Evolutionary conservation across 2,329 filamentous ascomycete genomes (phyloP).

Genomic region (Atkinsonella hypoxylon): DNA sequence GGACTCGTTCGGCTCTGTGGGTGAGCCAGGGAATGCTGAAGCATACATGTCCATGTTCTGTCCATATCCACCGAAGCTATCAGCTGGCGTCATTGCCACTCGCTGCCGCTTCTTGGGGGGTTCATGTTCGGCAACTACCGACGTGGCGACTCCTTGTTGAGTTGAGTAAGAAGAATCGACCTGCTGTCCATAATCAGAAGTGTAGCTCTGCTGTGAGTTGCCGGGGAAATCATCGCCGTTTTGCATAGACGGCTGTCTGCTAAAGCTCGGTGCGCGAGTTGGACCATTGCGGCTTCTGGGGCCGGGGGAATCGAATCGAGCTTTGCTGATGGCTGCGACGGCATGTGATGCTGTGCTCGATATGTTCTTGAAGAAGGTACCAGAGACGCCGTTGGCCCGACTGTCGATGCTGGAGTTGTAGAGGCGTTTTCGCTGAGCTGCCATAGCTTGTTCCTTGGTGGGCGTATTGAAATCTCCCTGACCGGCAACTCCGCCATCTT

Average conservation of each 20-base stretch:
- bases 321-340: conserved; percentile 93
- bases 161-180: conserved; percentile 61
- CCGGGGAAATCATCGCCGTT: conserved; percentile 55
- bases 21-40: conserved; percentile 51
- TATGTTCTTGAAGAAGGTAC: conserved; percentile 96
- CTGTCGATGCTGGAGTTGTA: conserved; percentile 62
- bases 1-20: conserved; percentile 70
- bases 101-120: conserved; percentile 72
- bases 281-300: conserved; percentile 54
- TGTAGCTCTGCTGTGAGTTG: conserved; percentile 75
- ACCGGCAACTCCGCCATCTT: conserved; percentile 59
- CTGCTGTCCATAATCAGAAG: conserved; percentile 63
- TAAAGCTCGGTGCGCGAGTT: conserved; percentile 56
- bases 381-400: conserved; percentile 54
- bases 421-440: conserved; percentile 81
- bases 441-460: conserved; percentile 98
- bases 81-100: conserved; percentile 40
- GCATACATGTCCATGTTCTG: conserved; percentile 35
- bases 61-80: conserved; percentile 44
- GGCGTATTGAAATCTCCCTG: conserved; percentile 79
- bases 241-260: conserved; percentile 59
- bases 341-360: conserved; percentile 87
- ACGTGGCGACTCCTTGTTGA: conserved; percentile 33
- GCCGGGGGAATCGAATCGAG: conserved; percentile 78
- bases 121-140: conserved; percentile 46